Percentiles rank a stretch among this genome's conserved stretches.
Evolutionary conservation across 441 rosid genomes (phyloP).

Genomic region (Sinapis alba): DNA sequence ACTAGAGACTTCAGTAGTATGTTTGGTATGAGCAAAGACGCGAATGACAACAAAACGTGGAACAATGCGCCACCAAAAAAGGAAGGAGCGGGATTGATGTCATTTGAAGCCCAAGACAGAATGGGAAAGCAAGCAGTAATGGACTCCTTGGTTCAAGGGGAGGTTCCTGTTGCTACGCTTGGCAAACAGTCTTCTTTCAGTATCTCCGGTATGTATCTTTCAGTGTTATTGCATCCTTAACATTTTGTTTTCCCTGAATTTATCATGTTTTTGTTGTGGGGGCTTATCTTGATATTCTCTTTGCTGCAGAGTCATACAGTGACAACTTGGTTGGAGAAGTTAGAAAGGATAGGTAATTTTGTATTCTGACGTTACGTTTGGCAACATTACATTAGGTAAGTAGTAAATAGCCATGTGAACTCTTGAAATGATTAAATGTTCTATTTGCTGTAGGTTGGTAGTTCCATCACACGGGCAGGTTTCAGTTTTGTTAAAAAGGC

Average conservation of each 20-base stretch:
- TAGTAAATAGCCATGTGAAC: too few species aligned
- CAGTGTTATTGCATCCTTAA: neutral
- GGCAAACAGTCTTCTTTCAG: conserved; percentile 55
- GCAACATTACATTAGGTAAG: too few species aligned
- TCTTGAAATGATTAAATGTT: too few species aligned
- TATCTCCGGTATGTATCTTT: conserved; percentile 41
- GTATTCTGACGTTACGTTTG: too few species aligned
- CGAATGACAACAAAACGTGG: conserved; percentile 39
- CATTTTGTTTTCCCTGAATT: neutral
- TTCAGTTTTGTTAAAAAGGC: too few species aligned
- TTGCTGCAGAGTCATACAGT: too few species aligned
- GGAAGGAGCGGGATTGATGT: conserved; percentile 43
- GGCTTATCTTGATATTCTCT: conserved; percentile 11
- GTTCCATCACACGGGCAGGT: too few species aligned
- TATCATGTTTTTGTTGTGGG: neutral
- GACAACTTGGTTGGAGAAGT: too few species aligned
- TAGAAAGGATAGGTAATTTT: too few species aligned
- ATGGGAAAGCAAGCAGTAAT: conserved; percentile 41
- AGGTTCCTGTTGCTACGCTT: conserved; percentile 36
- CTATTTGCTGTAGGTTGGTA: too few species aligned
- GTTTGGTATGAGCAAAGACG: conserved; percentile 41
- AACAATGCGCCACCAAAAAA: conserved; percentile 33
- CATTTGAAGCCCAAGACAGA: conserved; percentile 51
- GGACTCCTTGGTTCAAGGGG: conserved; percentile 40
- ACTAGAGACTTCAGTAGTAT: conserved; percentile 34